phyloP scores from a whole-genome alignment of 495 filamentous ascomycete species.

The Cercophora scortea region DNA sequence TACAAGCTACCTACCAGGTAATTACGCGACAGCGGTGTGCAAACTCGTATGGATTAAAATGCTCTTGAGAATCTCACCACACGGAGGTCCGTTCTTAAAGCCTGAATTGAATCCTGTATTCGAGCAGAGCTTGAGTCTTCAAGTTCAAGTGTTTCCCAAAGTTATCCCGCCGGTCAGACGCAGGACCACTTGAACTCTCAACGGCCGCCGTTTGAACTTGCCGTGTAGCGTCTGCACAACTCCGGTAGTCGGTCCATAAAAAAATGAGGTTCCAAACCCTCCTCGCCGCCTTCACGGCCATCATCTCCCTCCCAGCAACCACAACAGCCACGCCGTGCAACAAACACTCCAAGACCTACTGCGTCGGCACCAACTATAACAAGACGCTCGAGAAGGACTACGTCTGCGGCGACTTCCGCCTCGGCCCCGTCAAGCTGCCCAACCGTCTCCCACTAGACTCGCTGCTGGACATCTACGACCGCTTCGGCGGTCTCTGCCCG shows the following conservation, averaged over 20 bases:
- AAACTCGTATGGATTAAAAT: too few relatives aligned
- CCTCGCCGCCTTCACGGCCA: background rate
- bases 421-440: slow-evolving; percentile 41
- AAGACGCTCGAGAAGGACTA: slow-evolving; percentile 19
- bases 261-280: background rate
- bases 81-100: too few relatives aligned
- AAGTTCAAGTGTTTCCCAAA: too few relatives aligned
- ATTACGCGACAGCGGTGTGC: too few relatives aligned
- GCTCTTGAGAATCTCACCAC: too few relatives aligned
- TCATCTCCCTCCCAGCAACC: background rate
- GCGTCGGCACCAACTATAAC: slow-evolving; percentile 15
- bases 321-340: background rate
- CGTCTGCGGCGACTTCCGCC: slow-evolving; percentile 45
- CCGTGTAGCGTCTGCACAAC: too few relatives aligned
- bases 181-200: too few relatives aligned
- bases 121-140: too few relatives aligned
- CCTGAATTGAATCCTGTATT: too few relatives aligned
- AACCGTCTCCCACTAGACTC: slow-evolving; percentile 23
- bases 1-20: too few relatives aligned
- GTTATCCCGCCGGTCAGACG: too few relatives aligned
- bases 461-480: slow-evolving; percentile 33
- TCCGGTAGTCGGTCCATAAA: background rate
- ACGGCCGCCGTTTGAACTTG: too few relatives aligned
- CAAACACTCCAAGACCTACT: background rate
- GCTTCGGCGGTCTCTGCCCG: slow-evolving; percentile 42